Percentiles rank a stretch among this genome's conserved stretches.
These are phyloP conservation scores for Lactarius hatsudake DNA, from an alignment of 768 basidiomycete species.

Conservation along the genomic window DNA sequence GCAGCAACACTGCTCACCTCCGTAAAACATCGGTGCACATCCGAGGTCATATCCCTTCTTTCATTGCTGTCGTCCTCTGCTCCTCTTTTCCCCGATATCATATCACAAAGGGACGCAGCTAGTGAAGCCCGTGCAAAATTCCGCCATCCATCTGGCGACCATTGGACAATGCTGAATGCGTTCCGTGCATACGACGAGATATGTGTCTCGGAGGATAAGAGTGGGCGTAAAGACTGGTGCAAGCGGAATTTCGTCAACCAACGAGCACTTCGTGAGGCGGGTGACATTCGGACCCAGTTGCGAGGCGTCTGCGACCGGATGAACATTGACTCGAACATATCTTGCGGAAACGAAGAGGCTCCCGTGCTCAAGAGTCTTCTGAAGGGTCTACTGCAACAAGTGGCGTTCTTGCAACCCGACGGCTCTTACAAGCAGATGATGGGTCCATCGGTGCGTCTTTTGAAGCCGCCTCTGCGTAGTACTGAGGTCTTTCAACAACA, in stretches of 20 bases:
- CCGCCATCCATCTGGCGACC: constrained; percentile 82
- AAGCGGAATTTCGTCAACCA: constrained; percentile 78
- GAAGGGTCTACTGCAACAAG: constrained; percentile 76
- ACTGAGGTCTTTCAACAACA: constrained; percentile 32
- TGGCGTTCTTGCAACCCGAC: constrained; percentile 81
- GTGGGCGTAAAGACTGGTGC: constrained; percentile 72
- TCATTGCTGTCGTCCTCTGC: constrained; percentile 80
- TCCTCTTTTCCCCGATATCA: constrained; percentile 75
- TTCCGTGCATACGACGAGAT: constrained; percentile 77
- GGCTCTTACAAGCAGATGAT: constrained; percentile 83
- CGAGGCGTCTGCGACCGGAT: constrained; percentile 57
- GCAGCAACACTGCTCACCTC: constrained; percentile 82
- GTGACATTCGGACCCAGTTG: constrained; percentile 79
- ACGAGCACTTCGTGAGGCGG: constrained; percentile 73
- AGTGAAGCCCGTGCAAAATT: constrained; percentile 74
- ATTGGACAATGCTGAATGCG: constrained; percentile 86
- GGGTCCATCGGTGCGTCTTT: constrained; percentile 56
- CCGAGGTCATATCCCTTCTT: constrained; percentile 81
- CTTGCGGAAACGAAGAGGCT: constrained; percentile 63
- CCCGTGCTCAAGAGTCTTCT: constrained; percentile 69
- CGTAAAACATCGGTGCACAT: constrained; percentile 63
- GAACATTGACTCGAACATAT: constrained; percentile 55
- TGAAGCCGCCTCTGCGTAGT: constrained; percentile 2
- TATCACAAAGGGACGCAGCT: constrained; percentile 70
- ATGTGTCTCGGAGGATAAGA: constrained; percentile 45